These are phyloP conservation scores for Candida sphagnicola DNA, from an alignment of 805 yeast genomes.

Conservation along the genomic window DNA sequence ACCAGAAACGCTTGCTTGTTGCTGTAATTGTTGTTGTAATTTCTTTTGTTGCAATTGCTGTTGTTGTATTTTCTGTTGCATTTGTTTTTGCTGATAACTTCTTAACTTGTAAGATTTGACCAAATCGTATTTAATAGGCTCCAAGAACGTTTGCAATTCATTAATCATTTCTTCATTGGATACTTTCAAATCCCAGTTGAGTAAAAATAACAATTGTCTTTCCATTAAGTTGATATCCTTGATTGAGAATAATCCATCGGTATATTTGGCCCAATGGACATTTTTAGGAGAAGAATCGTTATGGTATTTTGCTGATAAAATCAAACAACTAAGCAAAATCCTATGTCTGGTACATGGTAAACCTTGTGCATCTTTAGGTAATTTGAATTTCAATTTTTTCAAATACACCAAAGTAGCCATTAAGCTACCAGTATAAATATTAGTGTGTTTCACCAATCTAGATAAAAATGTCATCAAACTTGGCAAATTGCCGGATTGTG, in stretches of 20 bases:
- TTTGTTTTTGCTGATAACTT: slow-evolving; percentile 18
- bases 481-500: slow-evolving; percentile 41
- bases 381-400: slow-evolving; percentile 52
- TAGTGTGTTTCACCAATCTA: slow-evolving; percentile 66
- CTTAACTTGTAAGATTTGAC: slow-evolving; percentile 31
- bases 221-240: slow-evolving; percentile 80
- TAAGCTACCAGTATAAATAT: slow-evolving; percentile 76
- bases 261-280: slow-evolving; percentile 74
- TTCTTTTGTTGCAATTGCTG: slow-evolving; percentile 5
- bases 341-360: slow-evolving; percentile 78
- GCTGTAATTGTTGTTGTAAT: slow-evolving; percentile 3
- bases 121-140: slow-evolving; percentile 45
- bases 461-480: slow-evolving; percentile 73
- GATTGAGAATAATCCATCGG: slow-evolving; percentile 65
- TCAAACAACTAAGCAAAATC: slow-evolving; percentile 69
- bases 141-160: slow-evolving; percentile 43
- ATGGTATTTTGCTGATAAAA: slow-evolving; percentile 68
- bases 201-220: slow-evolving; percentile 62
- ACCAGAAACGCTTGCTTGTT: background rate
- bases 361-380: slow-evolving; percentile 73
- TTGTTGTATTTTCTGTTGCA: slow-evolving; percentile 5
- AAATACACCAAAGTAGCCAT: slow-evolving; percentile 69
- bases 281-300: slow-evolving; percentile 79
- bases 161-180: slow-evolving; percentile 39
- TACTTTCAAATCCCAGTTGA: slow-evolving; percentile 66